Conservation (phyloP, 805 yeast species). For the Nakazawaea populi region DNA sequence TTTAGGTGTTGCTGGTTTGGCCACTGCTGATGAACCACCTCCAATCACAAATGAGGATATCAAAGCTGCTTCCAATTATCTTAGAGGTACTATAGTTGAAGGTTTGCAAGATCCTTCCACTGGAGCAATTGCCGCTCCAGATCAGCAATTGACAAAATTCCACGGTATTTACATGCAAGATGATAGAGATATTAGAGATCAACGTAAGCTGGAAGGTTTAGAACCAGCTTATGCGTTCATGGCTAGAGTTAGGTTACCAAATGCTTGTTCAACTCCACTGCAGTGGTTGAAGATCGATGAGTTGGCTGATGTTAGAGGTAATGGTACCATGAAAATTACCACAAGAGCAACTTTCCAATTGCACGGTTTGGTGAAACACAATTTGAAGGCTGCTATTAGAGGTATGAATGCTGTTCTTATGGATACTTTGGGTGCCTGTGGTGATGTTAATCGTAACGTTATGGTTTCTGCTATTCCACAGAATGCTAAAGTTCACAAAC, state of each 20-base stretch:
- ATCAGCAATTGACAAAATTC: slow-evolving; percentile 92
- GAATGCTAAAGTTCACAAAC: slow-evolving; percentile 74
- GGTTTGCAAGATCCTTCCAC: slow-evolving; percentile 78
- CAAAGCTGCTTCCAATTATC: slow-evolving; percentile 77
- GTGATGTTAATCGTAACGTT: slow-evolving; percentile 96
- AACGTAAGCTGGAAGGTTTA: slow-evolving; percentile 83
- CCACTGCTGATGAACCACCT: slow-evolving; percentile 83
- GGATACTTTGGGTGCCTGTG: slow-evolving; percentile 97
- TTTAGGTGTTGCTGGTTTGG: slow-evolving; percentile 77
- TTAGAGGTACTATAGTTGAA: slow-evolving; percentile 90
- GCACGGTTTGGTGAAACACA: slow-evolving; percentile 89
- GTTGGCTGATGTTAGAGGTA: slow-evolving; percentile 77
- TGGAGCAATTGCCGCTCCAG: slow-evolving; percentile 85
- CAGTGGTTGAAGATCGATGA: slow-evolving; percentile 88
- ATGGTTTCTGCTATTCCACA: slow-evolving; percentile 88
- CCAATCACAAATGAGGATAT: slow-evolving; percentile 94
- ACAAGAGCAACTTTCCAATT: slow-evolving; percentile 97
- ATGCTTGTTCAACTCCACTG: slow-evolving; percentile 80
- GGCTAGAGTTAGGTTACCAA: slow-evolving; percentile 94
- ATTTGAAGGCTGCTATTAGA: slow-evolving; percentile 84
- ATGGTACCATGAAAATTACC: slow-evolving; percentile 89
- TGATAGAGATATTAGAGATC: slow-evolving; percentile 93
- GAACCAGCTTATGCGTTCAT: slow-evolving; percentile 97
- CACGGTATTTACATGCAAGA: slow-evolving; percentile 99
- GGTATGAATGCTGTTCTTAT: slow-evolving; percentile 86